Base-by-base conservation (phyloP, 140 eudicot species). In the Stevia rebaudiana region DNA sequence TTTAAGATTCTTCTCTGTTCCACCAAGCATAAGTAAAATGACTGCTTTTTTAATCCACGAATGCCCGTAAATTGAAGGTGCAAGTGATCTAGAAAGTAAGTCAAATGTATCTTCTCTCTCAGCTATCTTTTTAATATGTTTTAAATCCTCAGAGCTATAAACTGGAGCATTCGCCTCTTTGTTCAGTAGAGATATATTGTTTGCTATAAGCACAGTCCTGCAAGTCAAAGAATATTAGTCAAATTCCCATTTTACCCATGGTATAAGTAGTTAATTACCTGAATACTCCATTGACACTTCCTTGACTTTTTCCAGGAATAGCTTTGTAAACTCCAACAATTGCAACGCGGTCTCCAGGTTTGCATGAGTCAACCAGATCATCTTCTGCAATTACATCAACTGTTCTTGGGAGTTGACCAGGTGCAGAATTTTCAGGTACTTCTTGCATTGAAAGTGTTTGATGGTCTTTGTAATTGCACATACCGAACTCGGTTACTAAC, bases 361-460 rank as follows among this genome's bases (percentile, higher is more conserved):
- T 92, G 84, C 98, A 92, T 10, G 96, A 73, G 79, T 92, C 98
- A 30, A 92, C 98, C 39, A 91, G 43, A 67, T 91, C 98, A 66
- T 92, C 98, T 70, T 92, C 98, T 55, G 84, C 84, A 42, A 92
- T 85, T 42, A 92, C 69, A 66, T 92, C 98, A 70, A 92, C 95
- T 0, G 98, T 88, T 76, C 98, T 70, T 55, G 98, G 98, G 47
- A 92, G 95, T 77, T 92, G 98, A 56, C 98, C 98, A 73, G 98
- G 95, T 33, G 96, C 98, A 70, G 98, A 85, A 36, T 88, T 92
- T 68, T 92, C 96, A 15, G 98, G 98, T 41, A 92, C 95, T 71
- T 92, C 98, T 83, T 92, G 98, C 98, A 92, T 92, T 47, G 98
- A 84, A 41, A 91, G 58, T 40, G 95, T 91, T 65, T 91, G 98